phyloP scores from a whole-genome alignment of 495 filamentous ascomycete species.

The Tuber umbilicatum region DNA sequence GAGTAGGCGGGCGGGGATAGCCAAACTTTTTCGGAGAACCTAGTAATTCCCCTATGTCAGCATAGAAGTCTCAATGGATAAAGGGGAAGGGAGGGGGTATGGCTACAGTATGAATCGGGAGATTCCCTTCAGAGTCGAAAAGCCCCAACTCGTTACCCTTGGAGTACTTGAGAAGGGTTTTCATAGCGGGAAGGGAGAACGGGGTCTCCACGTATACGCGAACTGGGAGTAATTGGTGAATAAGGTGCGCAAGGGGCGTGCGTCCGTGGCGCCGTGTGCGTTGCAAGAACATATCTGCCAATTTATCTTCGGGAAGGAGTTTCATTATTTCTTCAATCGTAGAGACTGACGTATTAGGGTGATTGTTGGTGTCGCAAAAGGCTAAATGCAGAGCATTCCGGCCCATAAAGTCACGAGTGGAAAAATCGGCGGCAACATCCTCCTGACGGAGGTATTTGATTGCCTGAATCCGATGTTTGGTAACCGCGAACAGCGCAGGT shows the following conservation, averaged over 20 bases:
- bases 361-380: background rate
- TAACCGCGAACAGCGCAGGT: slow-evolving; percentile 27
- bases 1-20: slow-evolving; percentile 11
- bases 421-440: slow-evolving; percentile 25
- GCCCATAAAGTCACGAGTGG: slow-evolving; percentile 26
- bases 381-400: slow-evolving; percentile 26
- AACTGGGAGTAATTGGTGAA: background rate
- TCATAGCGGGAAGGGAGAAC: slow-evolving; percentile 9
- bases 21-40: slow-evolving; percentile 12
- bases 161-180: slow-evolving; percentile 18
- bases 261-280: slow-evolving; percentile 20
- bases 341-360: background rate
- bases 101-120: slow-evolving; percentile 35
- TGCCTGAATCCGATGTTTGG: background rate
- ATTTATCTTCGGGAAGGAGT: slow-evolving; percentile 13
- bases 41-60: slow-evolving; percentile 19
- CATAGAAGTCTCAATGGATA: slow-evolving; percentile 2
- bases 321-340: slow-evolving; percentile 6
- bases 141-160: slow-evolving; percentile 30
- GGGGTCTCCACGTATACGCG: background rate
- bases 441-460: slow-evolving; percentile 23
- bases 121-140: slow-evolving; percentile 29
- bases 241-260: slow-evolving; percentile 28
- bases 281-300: slow-evolving; percentile 12
- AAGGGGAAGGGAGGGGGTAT: background rate